A percentile compares a stretch with the other conserved stretches of the same genome.
Conservation (phyloP, 75 land plant genomes). For the Cryptomeria japonica region DNA sequence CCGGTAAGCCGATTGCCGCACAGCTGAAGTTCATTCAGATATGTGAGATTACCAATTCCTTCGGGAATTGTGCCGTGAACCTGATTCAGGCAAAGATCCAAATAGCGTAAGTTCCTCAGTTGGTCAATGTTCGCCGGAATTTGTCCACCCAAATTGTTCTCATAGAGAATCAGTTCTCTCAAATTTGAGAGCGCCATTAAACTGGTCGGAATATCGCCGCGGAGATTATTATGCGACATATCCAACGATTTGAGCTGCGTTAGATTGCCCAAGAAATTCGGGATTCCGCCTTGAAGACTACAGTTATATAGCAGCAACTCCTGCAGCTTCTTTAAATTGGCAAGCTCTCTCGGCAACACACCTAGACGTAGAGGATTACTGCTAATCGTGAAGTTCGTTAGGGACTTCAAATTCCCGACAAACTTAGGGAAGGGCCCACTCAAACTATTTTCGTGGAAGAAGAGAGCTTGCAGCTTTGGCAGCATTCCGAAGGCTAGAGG, state of each 20-base stretch:
- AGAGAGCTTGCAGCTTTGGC: not conserved
- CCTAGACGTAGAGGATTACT: not conserved
- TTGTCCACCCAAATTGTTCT: too few relatives aligned
- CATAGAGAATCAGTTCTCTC: too few relatives aligned
- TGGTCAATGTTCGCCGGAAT: too few relatives aligned
- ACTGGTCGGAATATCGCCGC: slow-evolving; percentile 16
- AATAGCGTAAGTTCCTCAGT: too few relatives aligned
- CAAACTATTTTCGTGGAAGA: too few relatives aligned
- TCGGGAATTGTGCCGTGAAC: slow-evolving; percentile 4
- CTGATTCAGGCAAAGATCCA: not conserved
- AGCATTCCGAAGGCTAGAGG: not conserved
- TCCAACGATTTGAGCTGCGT: too few relatives aligned
- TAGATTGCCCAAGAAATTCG: too few relatives aligned
- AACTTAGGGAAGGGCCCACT: too few relatives aligned
- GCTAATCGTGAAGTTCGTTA: not conserved
- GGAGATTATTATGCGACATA: too few relatives aligned
- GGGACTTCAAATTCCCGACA: not conserved
- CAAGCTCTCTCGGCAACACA: not conserved
- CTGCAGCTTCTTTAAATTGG: not conserved
- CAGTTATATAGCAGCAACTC: not conserved
- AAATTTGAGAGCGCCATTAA: too few relatives aligned
- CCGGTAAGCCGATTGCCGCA: not conserved
- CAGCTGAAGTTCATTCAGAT: not conserved
- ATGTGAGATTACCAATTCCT: slow-evolving; percentile 16
- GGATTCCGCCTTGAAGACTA: too few relatives aligned